phyloP scores from a whole-genome alignment of 1,284 basidiomycete genomes.

The Ustilago loliicola region DNA sequence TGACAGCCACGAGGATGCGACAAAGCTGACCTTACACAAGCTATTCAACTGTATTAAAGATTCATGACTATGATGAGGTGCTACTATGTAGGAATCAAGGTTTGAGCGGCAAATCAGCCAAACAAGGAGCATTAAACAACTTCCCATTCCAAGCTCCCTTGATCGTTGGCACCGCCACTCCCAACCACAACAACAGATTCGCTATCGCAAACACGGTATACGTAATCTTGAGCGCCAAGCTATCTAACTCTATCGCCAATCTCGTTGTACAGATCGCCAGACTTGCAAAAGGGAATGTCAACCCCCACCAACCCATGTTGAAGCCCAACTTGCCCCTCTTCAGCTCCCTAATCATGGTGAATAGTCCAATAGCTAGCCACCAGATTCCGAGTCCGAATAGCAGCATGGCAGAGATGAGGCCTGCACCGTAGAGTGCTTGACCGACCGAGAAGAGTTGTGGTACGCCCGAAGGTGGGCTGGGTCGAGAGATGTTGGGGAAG shows the following conservation, averaged over 20 bases:
- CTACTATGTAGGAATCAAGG: neutral
- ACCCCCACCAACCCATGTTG: slow-evolving; percentile 63
- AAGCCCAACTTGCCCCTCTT: slow-evolving; percentile 50
- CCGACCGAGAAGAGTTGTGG: slow-evolving; percentile 51
- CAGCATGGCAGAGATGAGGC: slow-evolving; percentile 56
- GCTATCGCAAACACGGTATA: slow-evolving; percentile 54
- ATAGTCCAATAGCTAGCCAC: slow-evolving; percentile 56
- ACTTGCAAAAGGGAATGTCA: slow-evolving; percentile 58
- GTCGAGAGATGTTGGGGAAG: slow-evolving; percentile 50
- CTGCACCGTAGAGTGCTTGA: slow-evolving; percentile 60
- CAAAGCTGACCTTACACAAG: too few relatives aligned
- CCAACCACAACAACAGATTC: slow-evolving; percentile 52
- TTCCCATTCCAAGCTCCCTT: slow-evolving; percentile 54
- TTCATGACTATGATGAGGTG: too few relatives aligned
- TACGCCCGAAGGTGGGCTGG: slow-evolving; percentile 34
- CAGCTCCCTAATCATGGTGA: slow-evolving; percentile 53
- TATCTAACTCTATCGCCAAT: slow-evolving; percentile 57
- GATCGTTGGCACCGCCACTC: slow-evolving; percentile 58
- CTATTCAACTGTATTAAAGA: too few relatives aligned
- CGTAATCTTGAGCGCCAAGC: slow-evolving; percentile 55
- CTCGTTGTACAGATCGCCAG: slow-evolving; percentile 53
- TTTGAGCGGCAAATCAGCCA: slow-evolving; percentile 61
- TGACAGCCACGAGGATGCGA: too few relatives aligned
- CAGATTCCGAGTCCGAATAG: slow-evolving; percentile 60
- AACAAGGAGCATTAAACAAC: slow-evolving; percentile 61